Evolutionary conservation across 2,329 filamentous ascomycete genomes (phyloP), one percentile per base, ranked within the genome.

Genomic region (Trichoderma gracile): DNA sequence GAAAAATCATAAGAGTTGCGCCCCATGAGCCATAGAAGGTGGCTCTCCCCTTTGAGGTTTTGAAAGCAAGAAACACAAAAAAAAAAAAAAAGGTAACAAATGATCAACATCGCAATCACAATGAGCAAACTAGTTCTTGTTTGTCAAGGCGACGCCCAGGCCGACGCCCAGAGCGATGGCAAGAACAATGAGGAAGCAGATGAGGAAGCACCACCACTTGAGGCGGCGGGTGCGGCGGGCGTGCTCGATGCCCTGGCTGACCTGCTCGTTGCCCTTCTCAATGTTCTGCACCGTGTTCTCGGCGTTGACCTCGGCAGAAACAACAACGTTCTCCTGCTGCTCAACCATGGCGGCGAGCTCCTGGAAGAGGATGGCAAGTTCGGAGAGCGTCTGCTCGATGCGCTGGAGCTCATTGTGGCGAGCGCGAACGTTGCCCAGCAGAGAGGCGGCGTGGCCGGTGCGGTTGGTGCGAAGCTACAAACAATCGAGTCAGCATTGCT

Each of bases 321-420:
- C 74, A 56, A 93, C 83, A 54, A 86, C 79, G 19, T 81, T 78
- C 65, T 92, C 90, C 73, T 94, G 90, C 71, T 88, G 83, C 70
- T 91, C 85, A 65, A 94, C 87, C 66, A 90, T 81, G 70, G 90
- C 86, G 65, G 90, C 89, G 67, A 95, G 86, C 72, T 93, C 87
- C 69, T 88, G 81, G 80, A 92, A 93, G 70, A 94, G 83, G 54
- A 83, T 74, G 27, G 86, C 83, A 47, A 94, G 84, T 75, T 94
- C 89, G 42, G 80, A 79, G 68, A 94, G 83, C 6, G 89, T 92
- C 74, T 85, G 82, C 77, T 94, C 90, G 70, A 95, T 94, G 76
- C 86, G 86, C 78, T 91, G 86, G 68, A 94, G 88, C 78, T 94
- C 91, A 74, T 90, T 91, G 81, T 94, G 91, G 63, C 91, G 90